Evolutionary conservation across 129 eudicot genomes (phyloP), one percentile per base, ranked within the genome.

Genomic region (Dittrichia graveolens): DNA sequence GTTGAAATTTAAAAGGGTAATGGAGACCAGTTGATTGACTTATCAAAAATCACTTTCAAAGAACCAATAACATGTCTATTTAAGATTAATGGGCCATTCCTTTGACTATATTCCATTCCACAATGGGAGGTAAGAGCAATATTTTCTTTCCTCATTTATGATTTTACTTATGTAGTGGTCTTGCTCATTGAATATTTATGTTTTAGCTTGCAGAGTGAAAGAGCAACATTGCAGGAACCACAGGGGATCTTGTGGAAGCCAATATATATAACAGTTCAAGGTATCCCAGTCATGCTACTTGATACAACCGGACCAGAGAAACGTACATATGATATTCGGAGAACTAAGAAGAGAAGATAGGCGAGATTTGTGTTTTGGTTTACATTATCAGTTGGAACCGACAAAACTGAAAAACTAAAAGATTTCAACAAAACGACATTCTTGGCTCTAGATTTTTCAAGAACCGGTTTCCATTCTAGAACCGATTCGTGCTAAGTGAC

Each of bases 131-230:
- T 24, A 24, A 24, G 31, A 24, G 31, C 31, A 24, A 24, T 24
- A 46, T 66, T 65, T 67, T 10, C 3, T 35, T 39, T 47, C 31
- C 45, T 67, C 31, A 67, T 10, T 34, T 47, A 12, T 52, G 67
- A 18, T 14, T 56, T n/a, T 61, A 64, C 6, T 41, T 70, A 8
- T 19, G n/a, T 73, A 19, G 4, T 44, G 49, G 42, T 39, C 64
- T 18, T 45, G 55, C 67, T 75, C 69, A 77, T 81, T 75, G 24
- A 77, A 71, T 74, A 81, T 74, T 61, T 76, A 72, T 79, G 35
- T 73, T 76, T 81, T 92, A 92, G 97, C 85, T 59, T 86, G 78
- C 97, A 89, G 97, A 92, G 86, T 92, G 96, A 92, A 86, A 86
- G 89, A 92, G 96, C 63, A 83, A 92, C 65, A 80, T 92, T 84